Evolutionary conservation across 108 stramenopile genomes (phyloP).

Genomic region (Cyclotella distinguenda): DNA sequence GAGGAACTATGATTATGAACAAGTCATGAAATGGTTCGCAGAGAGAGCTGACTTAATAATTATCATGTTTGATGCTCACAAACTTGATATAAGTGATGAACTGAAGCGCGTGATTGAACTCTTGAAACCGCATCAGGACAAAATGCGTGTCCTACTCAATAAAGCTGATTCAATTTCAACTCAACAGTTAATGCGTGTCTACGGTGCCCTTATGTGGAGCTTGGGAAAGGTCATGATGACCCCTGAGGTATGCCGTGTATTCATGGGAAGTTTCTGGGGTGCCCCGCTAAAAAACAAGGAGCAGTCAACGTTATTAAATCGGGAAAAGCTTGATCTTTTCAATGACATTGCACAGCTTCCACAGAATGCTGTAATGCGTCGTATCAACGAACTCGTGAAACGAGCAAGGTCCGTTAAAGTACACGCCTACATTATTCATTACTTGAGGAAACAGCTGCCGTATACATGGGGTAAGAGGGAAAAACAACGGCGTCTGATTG

Average conservation of each 20-base stretch:
- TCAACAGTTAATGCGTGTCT: constrained; percentile 89
- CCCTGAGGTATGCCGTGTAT: constrained; percentile 98
- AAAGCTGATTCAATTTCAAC: constrained; percentile 85
- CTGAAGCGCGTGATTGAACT: constrained; percentile 78
- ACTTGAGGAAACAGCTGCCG: constrained; percentile 96
- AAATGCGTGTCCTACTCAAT: constrained; percentile 82
- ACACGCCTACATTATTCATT: constrained; percentile 98
- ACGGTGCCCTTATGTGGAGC: constrained; percentile 92
- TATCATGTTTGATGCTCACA: constrained; percentile 93
- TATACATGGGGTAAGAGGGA: constrained; percentile 92
- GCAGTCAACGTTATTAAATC: constrained; percentile 75
- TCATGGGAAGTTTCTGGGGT: constrained; percentile 98
- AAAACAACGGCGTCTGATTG: constrained; percentile 92
- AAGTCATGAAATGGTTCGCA: constrained; percentile 98
- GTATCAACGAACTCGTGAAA: constrained; percentile 99
- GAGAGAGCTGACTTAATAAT: constrained; percentile 97
- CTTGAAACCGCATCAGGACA: constrained; percentile 71
- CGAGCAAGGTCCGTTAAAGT: constrained; percentile 96
- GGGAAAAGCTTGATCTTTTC: constrained; percentile 92
- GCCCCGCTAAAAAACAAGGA: constrained; percentile 79
- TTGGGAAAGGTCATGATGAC: constrained; percentile 96
- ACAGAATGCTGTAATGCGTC: constrained; percentile 95
- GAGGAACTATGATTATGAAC: constrained; percentile 92
- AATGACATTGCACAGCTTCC: constrained; percentile 92
- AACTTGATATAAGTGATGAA: constrained; percentile 88